Base-by-base conservation (phyloP, 2,329 filamentous ascomycete genomes). In the Aspergillus quadricinctus region DNA sequence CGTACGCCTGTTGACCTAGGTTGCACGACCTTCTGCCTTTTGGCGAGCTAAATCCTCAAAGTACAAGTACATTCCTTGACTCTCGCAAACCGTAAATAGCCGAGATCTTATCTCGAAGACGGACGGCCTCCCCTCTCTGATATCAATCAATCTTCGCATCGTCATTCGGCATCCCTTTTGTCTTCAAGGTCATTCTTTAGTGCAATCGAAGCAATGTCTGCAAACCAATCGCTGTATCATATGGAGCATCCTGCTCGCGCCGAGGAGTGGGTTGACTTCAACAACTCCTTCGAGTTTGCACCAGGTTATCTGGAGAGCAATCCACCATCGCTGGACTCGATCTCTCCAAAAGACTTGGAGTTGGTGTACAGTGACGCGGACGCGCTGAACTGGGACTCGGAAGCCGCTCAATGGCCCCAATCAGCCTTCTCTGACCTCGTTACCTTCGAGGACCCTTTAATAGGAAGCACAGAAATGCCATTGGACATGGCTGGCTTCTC, bases 191-290 rank as follows among this genome's bases (percentile, higher is more conserved):
- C 27, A 23, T 50, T 48, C 23, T 19, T 21, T 48, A 49, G 17
- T 31, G 45, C 48, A 48, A 50, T 54, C 35, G 40, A 53, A 55
- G 41, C 35, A 31, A 72, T 72, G 69, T 64, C 68, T 50, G 53
- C 62, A 19, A 64, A 71, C 41, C 64, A 66, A 54, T 64, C 65
- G 53, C 64, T 70, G 50, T 63, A 55, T 40, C 58, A 60, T 28
- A 61, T 64, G 52, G 65, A 66, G 41, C 59, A 55, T 28, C 55
- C 61, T 5, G 55, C 45, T 35, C 61, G 54, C 40, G 54, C 61
- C 35, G 61, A 70, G 41, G 70, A 72, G 49, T 69, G 65, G 62
- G 58, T 70, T 37, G 69, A 72, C 58, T 72, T 73, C 53, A 69
- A 72, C 50, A 65, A 68, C 58, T 69, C 69, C 53, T 67, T 73